Evolutionary conservation across 2,329 filamentous ascomycete genomes (phyloP), one percentile per base, ranked within the genome.

Genomic region (Paecilomyces sp.): DNA sequence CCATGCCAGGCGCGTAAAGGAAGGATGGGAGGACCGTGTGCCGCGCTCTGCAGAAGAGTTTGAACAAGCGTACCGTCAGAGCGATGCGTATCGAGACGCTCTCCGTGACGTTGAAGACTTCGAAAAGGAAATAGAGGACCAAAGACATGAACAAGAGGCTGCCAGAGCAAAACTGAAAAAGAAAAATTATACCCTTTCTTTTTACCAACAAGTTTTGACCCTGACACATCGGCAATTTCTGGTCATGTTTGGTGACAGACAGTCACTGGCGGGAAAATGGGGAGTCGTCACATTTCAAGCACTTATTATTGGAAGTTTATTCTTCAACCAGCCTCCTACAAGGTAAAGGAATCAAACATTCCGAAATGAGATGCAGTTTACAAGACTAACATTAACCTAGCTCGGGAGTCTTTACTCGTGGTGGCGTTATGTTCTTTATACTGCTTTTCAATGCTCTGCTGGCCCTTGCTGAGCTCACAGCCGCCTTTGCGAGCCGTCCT

Each of bases 371-470:
- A 54, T 13, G 7, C 9, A 12, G 33, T 53, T 22, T 24, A 24
- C 50, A 34, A 25, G 57, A n/a, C 41, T 56, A 54, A 33, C 3
- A 2, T 31, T 50, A 24, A 47, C 2, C 30, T 1, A 78, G 81
- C 34, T 72, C 74, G 7, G 84, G 84, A 11, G 80, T 82, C 0
- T 88, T 87, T 60, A 81, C 83, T 1, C 76, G 84, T 58, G 85
- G 85, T 51, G 84, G 84, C 70, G 81, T 84, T 1, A 76, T 88
- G 64, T 88, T 88, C 70, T 84, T 85, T 66, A 79, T 85, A 59
- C 71, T 88, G 1, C 74, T 88, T 1, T 87, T 87, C 75, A 87
- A 88, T 64, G 79, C 85, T 11, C 74, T 88, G 8, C 76, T 87
- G 33, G 84, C 85, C 3, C 69, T 88, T 54, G 81, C 83, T 4